Conservation (phyloP, 768 basidiomycete species). For the Inosperma sp. region DNA sequence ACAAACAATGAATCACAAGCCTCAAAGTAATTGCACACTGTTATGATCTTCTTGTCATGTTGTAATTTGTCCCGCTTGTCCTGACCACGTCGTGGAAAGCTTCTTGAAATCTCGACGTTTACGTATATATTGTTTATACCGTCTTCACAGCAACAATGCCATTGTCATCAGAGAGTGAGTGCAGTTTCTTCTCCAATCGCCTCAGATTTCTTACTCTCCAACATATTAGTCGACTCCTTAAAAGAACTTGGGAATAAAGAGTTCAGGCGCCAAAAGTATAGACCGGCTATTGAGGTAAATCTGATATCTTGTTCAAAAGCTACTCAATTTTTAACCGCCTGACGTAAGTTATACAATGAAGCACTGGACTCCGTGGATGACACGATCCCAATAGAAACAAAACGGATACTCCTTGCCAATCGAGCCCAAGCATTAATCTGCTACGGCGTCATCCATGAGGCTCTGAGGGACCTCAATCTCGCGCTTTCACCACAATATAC, state of each 20-base stretch:
- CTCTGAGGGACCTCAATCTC: neutral
- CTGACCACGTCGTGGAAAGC: no score
- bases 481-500: neutral
- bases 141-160: neutral
- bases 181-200: neutral
- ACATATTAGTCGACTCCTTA: neutral
- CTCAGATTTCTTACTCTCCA: neutral
- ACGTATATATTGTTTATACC: neutral
- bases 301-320: neutral
- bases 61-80: no score
- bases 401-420: neutral
- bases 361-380: neutral
- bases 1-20: no score
- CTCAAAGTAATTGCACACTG: no score
- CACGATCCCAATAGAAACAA: neutral
- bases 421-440: neutral
- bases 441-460: neutral
- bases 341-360: neutral
- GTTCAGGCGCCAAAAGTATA: neutral
- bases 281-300: neutral
- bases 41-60: no score
- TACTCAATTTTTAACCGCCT: neutral
- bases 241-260: conserved; percentile 4
- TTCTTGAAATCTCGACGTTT: no score
- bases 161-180: neutral